These are phyloP conservation scores for Pseudocercospora macadamiae DNA, from an alignment of 2,329 filamentous ascomycete species.

Conservation along the genomic window DNA sequence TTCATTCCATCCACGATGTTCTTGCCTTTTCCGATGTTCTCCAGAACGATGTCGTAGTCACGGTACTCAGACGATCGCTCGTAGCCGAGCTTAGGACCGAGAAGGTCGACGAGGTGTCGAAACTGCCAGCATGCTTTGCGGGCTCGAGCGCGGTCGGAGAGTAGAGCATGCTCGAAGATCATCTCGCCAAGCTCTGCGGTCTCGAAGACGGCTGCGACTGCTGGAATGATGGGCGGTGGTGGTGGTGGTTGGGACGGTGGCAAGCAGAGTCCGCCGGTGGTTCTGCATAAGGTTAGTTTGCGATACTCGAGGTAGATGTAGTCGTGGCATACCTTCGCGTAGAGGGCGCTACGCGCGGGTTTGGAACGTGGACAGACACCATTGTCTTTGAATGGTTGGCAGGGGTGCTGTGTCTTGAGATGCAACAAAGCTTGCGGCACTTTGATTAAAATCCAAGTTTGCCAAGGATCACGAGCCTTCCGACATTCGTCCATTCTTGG, in stretches of 20 bases:
- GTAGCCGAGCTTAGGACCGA: background rate
- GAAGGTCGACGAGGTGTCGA: background rate
- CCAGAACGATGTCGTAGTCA: background rate
- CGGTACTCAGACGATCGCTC: background rate
- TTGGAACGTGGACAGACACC: too few species aligned
- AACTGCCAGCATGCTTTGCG: background rate
- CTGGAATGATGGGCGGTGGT: background rate
- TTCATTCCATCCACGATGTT: background rate
- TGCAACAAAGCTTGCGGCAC: too few species aligned
- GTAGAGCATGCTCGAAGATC: background rate
- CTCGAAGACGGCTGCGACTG: background rate
- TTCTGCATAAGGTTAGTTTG: background rate
- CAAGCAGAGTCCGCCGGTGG: background rate
- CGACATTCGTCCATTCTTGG: too few species aligned
- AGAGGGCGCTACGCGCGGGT: too few species aligned
- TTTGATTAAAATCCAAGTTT: too few species aligned
- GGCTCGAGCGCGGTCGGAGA: background rate
- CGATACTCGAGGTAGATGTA: background rate
- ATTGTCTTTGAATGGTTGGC: too few species aligned
- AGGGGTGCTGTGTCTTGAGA: too few species aligned
- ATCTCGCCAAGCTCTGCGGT: slow-evolving; percentile 14
- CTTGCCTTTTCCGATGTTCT: background rate
- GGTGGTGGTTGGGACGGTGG: too few species aligned
- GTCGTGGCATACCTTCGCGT: too few species aligned
- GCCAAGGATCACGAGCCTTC: too few species aligned